Evolutionary conservation across 2,329 filamentous ascomycete species (phyloP), one percentile per base, ranked within the genome.

Genomic region (Spiromastix sp.): DNA sequence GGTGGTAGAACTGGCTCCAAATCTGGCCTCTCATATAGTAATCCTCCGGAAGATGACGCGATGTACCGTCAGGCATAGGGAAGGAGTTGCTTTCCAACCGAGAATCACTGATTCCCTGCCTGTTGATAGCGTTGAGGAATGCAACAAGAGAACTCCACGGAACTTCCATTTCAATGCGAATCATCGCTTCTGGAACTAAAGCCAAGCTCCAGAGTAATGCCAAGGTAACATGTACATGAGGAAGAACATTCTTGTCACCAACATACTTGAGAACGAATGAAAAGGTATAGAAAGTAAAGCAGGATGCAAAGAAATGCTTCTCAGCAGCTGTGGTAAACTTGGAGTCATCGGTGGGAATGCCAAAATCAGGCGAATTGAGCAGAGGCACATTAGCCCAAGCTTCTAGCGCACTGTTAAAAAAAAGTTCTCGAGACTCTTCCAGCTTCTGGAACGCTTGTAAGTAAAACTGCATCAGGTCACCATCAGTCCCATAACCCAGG

Each of bases 21-120:
- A 70, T 49, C 38, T 71, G 60, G 1, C 74, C 75, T 16, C 72
- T 64, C 5, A 77, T 66, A 2, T 66, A 48, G 42, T 71, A 77
- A 42, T 79, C 75, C 42, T 79, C 75, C 0, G 71, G 67, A 2
- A 79, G 47, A 32, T 74, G 71, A 7, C 60, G 48, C 4, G 53
- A 55, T 12, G 60, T 55, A 2, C 45, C 55, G 3, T 62, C 56
- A 21, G 54, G 46, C 22, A 45, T 38, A 13, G 68, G 65, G 41
- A 74, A 71, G 0, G 50, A 38, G 25, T 52, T 38, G 39, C 48
- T 40, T 40, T 62, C 59, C 42, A 61, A 61, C 43, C 45, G 54
- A 24, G 40, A 43, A 42, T 51, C 55, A 39, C 50, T 49, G 1
- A 52, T 48, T 11, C 60, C 57, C 18, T 52, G 57, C 12, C 56